Base-by-base conservation (phyloP, 148 eudicot genomes). In the Camellia granthamiana region DNA sequence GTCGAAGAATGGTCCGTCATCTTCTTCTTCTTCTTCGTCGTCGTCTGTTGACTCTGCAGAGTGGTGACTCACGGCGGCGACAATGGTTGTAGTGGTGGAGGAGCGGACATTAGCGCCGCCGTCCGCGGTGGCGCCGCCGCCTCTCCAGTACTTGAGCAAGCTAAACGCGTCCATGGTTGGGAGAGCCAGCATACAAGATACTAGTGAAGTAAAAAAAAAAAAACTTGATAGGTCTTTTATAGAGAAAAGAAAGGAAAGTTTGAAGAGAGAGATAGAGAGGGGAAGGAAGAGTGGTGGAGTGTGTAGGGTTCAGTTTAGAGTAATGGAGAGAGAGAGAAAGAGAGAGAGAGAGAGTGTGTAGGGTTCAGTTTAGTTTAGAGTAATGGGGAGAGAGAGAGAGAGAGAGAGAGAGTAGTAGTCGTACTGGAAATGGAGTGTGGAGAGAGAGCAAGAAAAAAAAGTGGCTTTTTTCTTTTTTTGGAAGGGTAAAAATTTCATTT, bases 141-240 rank as follows among this genome's bases (percentile, higher is more conserved):
- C 83, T 72, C 92, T 88, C 94, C 98, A 91, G 87, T 90, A 92
- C 74, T 86, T 94, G 90, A 94, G 97, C 62, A 94, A 81, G 83
- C 90, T 94, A 69, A 92, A 92, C 58, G 94, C 89, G 79, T 94
- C 98, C 98, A 94, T 94, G 18, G 97, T 92, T 79, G 97, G 98
- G 83, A 92, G 88, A 92, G 97, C 98, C 93, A 92, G 98, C 83
- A 81, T 89, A 88, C 16, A 38, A 78, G 44, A 30, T 30, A 30
- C 7, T 63, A 43, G 69, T 10, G 0, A 19, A 18, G 15, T 21
- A 1, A 46, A 42, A 61, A 19, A 61, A 19, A 13, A 4, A 19
- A 30, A 30, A 30, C 38, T 30, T 3, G 11, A 10, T 7, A 13
- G 1, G 43, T n/a, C 6, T 56, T 74, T n/a, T 69, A 49, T 7